phyloP scores from a whole-genome alignment of 306 rosid genomes.

The Castanea mollissima region DNA sequence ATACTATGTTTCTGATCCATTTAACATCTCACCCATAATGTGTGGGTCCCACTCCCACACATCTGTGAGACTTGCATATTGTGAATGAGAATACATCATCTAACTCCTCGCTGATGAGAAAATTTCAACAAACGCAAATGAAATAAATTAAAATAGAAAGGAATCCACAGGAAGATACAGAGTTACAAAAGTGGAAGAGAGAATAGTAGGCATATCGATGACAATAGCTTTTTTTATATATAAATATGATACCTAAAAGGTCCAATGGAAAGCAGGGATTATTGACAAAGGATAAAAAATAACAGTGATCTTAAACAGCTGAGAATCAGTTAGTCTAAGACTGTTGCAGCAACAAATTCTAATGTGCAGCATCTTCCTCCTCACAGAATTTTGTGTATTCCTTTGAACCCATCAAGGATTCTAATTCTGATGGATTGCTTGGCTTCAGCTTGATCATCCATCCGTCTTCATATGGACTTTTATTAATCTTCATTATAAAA shows the following conservation, averaged over 20 bases:
- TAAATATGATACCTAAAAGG: neutral
- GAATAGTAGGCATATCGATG: constrained; percentile 15
- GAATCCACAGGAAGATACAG: constrained; percentile 20
- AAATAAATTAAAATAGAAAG: neutral
- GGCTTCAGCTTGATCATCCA: constrained; percentile 97
- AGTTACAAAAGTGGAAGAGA: constrained; percentile 23
- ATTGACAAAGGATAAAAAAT: constrained; percentile 10
- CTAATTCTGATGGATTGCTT: constrained; percentile 58
- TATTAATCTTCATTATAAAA: constrained; percentile 53
- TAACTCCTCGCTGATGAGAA: no score
- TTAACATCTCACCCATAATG: no score
- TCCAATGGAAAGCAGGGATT: neutral
- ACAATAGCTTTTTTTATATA: constrained; percentile 8
- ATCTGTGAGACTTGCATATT: no score
- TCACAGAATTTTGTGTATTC: constrained; percentile 82
- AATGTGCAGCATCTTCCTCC: constrained; percentile 89
- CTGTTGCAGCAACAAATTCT: constrained; percentile 19
- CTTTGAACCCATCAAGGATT: constrained; percentile 63
- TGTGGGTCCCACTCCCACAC: no score
- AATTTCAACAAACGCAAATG: neutral
- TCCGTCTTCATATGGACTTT: constrained; percentile 89
- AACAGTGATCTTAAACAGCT: constrained; percentile 26
- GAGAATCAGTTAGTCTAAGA: constrained; percentile 32
- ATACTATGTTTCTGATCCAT: no score
- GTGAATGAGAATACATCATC: no score